Base-by-base conservation (phyloP, 371 early-diverging fungal genomes). In the Umbelopsis sp. region DNA sequence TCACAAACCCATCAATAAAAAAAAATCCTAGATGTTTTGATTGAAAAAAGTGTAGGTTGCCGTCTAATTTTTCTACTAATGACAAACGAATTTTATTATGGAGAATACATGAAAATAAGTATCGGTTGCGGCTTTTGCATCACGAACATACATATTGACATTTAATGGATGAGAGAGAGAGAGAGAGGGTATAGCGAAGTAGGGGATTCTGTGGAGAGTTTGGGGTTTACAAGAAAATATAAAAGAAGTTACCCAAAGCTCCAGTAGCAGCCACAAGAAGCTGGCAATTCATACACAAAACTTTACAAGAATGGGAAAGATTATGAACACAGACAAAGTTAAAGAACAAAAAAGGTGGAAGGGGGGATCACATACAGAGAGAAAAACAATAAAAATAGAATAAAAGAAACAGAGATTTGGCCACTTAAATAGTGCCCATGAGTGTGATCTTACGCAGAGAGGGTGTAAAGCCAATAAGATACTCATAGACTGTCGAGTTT, bases 111-210 rank as follows among this genome's bases (percentile, higher is more conserved):
- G 48, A 48, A 48, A 48, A 48, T 10, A 48, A 16, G 48, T 48
- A 48, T n/a, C 14, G 14, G 16, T 20, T 16, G 48, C 48, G 6
- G 1, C 20, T 6, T 20, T 48, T 16, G 48, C 18, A 48, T n/a
- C 8, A 48, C 57, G 35, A 25, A 35, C 57, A 35, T 35, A 12
- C 57, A 35, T 35, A 12, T 11, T 35, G 32, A n/a, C 57, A 57
- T 29, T 35, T 29, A 29, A 29, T 45, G 48, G 18, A 22, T 22
- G 22, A 0, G 22, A 0, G 16, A n/a, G 18, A 3, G 57, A 14
- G 57, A 29, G 18, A 57, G 37, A 57, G 32, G 57, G 57, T 57
- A 57, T 57, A 57, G 57, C 53, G 12, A 53, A 35, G 57, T 29
- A 29, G 57, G 35, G 11, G 18, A 41, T 41, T 41, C 29, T 57